Evolutionary conservation across 78 protist genomes (phyloP).

Genomic region (Dictyostelium capitatum): DNA sequence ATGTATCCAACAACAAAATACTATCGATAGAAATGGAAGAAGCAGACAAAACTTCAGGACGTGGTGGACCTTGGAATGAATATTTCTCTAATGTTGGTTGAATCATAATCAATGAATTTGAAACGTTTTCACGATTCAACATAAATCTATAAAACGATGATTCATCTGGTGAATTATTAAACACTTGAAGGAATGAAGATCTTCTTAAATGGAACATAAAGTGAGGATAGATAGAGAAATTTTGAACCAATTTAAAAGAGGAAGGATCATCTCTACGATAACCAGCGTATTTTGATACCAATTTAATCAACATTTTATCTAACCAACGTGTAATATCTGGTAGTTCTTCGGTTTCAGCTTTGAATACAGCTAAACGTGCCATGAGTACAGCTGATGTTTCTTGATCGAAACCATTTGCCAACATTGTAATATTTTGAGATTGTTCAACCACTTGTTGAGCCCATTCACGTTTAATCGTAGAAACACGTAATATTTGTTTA

Average conservation of each 20-base stretch:
- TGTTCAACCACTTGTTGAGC: neutral
- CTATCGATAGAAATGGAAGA: slow-evolving; percentile 79
- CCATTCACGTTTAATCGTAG: slow-evolving; percentile 92
- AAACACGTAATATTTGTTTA: slow-evolving; percentile 93
- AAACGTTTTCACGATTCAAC: slow-evolving; percentile 88
- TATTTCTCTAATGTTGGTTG: slow-evolving; percentile 97
- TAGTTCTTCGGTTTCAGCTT: slow-evolving; percentile 92
- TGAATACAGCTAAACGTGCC: slow-evolving; percentile 97
- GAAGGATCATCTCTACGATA: slow-evolving; percentile 90
- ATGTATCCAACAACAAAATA: slow-evolving; percentile 98
- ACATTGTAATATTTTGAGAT: neutral
- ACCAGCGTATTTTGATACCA: slow-evolving; percentile 91
- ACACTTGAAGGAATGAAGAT: slow-evolving; percentile 95
- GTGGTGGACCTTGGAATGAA: slow-evolving; percentile 85
- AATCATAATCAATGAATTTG: slow-evolving; percentile 95
- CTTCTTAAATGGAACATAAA: slow-evolving; percentile 99
- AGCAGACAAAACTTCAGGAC: slow-evolving; percentile 87
- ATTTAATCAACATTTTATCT: slow-evolving; percentile 96
- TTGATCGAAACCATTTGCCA: slow-evolving; percentile 94
- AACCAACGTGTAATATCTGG: slow-evolving; percentile 98
- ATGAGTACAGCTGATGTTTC: slow-evolving; percentile 97
- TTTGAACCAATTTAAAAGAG: slow-evolving; percentile 86
- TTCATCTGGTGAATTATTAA: slow-evolving; percentile 98
- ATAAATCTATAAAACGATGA: slow-evolving; percentile 92
- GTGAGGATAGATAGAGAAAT: slow-evolving; percentile 96